Evolutionary conservation across 306 rosid genomes (phyloP), one percentile per base, ranked within the genome.

Genomic region (Cucurbita ficifolia): DNA sequence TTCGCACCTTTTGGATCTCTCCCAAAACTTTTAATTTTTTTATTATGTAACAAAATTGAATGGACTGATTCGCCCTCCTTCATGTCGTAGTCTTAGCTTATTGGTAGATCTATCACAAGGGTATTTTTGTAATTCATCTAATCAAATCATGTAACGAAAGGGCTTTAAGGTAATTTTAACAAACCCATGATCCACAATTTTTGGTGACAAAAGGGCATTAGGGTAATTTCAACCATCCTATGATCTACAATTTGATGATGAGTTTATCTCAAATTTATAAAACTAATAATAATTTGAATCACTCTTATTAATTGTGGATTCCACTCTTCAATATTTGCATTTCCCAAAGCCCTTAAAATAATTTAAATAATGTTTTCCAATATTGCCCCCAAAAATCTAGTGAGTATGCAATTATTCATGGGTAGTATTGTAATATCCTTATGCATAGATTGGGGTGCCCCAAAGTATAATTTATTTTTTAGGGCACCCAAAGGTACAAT

Each of bases 321-420:
- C 55, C 73, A 45, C 40, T 19, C 73, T 57, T 58, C 58, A 60
- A 84, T 82, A 50, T 73, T 43, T 77, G 70, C 76, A 77, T n/a
- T 87, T 87, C 84, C 86, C 91, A 19, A 83, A 81, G 73, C 71
- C 63, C 79, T 82, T 72, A 82, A 18, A 56, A 77, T 79, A 79
- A 79, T 80, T 43, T 60, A 62, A 55, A 77, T 77, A 77, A 77
- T 78, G 48, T 50, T 71, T 54, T 55, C 75, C 70, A 74, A 17
- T 43, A 62, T 55, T 64, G 13, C 75, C 82, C 67, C 33, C 6
- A 33, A 55, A 11, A 5, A 3, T 18, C 1, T 13, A 17, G 42
- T 49, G 18, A 21, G 56, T 22, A 5, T 46, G 43, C 74, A 7
- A 50, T 70, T 70, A 0, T 0, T 6, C 1, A 42, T 42, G 38